Evolutionary conservation across 1,284 basidiomycete genomes (phyloP), one percentile per base, ranked within the genome.

Genomic region (Amylostereum chailletii): DNA sequence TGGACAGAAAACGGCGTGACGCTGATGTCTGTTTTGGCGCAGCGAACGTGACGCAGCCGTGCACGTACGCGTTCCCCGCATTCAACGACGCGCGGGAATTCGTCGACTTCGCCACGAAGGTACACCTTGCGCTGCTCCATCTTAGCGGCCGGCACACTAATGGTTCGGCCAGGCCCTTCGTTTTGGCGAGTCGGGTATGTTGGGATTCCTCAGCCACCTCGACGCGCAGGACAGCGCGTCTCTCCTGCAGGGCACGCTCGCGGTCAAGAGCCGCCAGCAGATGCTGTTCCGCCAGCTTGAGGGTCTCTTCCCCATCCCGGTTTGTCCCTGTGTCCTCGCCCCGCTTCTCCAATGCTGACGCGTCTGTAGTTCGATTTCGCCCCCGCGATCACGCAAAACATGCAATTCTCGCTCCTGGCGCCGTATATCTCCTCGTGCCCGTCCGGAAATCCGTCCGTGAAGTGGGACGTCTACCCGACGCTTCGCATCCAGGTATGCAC

Each of bases 241-340:
- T 46, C 63, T 86, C 7, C 64, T 86, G 8, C 61, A 78, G 2
- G 76, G 85, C 59, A 71, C 74, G 4, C 79, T 86, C 55, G 72
- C 79, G 0, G 81, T 76, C n/a, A 82, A 86, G 63, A 76, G 70
- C 4, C 68, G 83, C 8, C 82, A 86, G 63, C 79, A 86, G 65
- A 77, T 83, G 75, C 69, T 75, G 43, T 82, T 86, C 69, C 64
- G 81, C 9, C 81, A 85, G 59, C 75, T 83, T 46, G 72, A 79
- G 51, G 81, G 81, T 0, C 59, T 79, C 1, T 81, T 80, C 70
- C 80, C 79, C 1, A 78, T 81, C 74, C 76, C 80, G 3, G 74
- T 77, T 47, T 40, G 62, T 55, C 39, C 19, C 37, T 1, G 19
- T 19, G 19, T 19, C 19, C 19, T 19, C 19, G 19, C 19, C 19